Evolutionary conservation across 805 yeast species (phyloP), one percentile per base, ranked within the genome.

Genomic region (Jamesozyma rosinii): DNA sequence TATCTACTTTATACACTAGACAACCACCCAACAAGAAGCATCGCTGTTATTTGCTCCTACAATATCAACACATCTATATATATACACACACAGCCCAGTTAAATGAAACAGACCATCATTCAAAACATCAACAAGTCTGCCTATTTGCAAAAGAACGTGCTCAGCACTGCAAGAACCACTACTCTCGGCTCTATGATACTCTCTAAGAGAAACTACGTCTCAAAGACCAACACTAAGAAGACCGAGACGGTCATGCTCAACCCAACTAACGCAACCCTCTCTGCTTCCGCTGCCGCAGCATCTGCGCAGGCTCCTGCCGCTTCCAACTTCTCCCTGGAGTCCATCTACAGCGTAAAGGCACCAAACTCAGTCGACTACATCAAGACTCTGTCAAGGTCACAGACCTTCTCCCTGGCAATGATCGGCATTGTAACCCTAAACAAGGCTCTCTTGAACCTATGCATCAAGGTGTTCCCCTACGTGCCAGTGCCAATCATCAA

Each of bases 401-500:
- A 82, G 59, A 66, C 84, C 41, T 61, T 83, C 37, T 80, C 85
- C 1, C 75, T 78, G 49, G 74, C 79, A 33, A 66, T 81, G 45
- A 83, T 84, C 49, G 92, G 92, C 5, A 46, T 77, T 35, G 81
- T 81, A 35, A 83, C 90, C 1, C 50, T 80, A 29, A 78, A 78
- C 59, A 80, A 78, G 53, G 72, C 80, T 30, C 70, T 79, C 29
- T 68, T 84, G 49, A 69, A 81, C 46, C 44, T 75, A 6, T 81
- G 79, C 39, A 79, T 82, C 53, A 78, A 74, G 51, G 35, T 75
- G 5, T 84, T 83, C 65, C 94, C 94, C 2, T 77, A 72, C 49
- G 75, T 81, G 11, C 97, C 97, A 18, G 68, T 82, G 51, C 70
- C 76, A 48, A 42, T 87, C 35, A 73, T 89, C 49, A 84, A 79